These are phyloP conservation scores for Hippophae tibetana DNA, from an alignment of 306 rosid genomes.

Conservation along the genomic window DNA sequence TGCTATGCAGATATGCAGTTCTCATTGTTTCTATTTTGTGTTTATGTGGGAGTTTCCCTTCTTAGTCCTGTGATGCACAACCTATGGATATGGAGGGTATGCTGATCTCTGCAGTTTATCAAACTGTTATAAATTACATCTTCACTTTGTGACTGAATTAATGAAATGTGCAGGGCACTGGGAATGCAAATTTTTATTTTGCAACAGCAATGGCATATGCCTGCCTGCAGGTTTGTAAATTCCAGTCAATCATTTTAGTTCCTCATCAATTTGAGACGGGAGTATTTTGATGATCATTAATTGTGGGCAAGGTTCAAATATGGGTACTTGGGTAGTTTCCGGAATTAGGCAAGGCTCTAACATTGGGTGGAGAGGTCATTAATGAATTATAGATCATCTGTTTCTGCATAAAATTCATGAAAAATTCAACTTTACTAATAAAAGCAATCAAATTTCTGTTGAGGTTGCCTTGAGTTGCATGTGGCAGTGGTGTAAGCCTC, in stretches of 20 bases:
- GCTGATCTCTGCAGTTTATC: slow-evolving; percentile 19
- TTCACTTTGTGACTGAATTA: slow-evolving; percentile 2
- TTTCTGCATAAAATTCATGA: too few species aligned
- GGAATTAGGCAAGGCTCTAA: too few species aligned
- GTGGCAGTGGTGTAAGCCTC: too few species aligned
- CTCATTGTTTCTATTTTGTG: slow-evolving; percentile 80
- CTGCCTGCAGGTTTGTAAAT: slow-evolving; percentile 59
- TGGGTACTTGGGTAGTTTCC: too few species aligned
- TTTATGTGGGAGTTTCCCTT: slow-evolving; percentile 77
- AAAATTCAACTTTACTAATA: too few species aligned
- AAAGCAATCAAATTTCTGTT: too few species aligned
- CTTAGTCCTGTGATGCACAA: slow-evolving; percentile 99
- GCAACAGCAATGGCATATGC: slow-evolving; percentile 90
- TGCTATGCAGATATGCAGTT: slow-evolving; percentile 68
- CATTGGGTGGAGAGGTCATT: too few species aligned
- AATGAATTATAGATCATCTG: too few species aligned
- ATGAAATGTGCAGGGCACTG: slow-evolving; percentile 75
- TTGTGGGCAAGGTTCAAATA: too few species aligned
- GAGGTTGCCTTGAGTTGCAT: too few species aligned
- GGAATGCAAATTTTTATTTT: slow-evolving; percentile 90
- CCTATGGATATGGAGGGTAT: slow-evolving; percentile 98
- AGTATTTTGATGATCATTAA: too few species aligned
- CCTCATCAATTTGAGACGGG: neutral
- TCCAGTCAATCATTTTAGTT: neutral
- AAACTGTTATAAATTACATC: slow-evolving; percentile 3